Conservation (phyloP, 169 alveolate species). For the Besnoitia besnoiti region DNA sequence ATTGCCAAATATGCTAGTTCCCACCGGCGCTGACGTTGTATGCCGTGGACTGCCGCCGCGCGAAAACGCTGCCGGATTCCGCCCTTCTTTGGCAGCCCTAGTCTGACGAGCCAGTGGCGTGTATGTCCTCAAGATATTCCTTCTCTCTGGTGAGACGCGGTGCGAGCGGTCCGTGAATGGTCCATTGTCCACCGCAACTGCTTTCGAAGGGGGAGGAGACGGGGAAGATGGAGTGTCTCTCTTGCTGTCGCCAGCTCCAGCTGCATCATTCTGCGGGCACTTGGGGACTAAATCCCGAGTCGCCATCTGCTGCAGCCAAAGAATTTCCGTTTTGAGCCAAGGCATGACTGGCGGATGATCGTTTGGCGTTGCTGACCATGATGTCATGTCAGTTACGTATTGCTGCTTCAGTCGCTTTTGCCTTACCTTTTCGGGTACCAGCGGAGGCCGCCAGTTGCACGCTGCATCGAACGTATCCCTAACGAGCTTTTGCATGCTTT, state of each 20-base stretch:
- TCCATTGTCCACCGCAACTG: neutral
- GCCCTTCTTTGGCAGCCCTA: neutral
- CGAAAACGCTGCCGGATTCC: neutral
- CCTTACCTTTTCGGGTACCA: slow-evolving; percentile 4
- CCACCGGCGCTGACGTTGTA: neutral
- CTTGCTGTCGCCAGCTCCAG: neutral
- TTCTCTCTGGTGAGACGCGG: neutral
- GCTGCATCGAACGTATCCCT: slow-evolving; percentile 31
- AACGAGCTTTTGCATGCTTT: neutral
- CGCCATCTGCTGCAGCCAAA: slow-evolving; percentile 12
- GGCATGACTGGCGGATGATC: neutral
- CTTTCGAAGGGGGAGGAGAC: neutral
- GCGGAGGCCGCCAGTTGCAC: slow-evolving; percentile 1
- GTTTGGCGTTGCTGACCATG: neutral
- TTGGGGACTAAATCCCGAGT: neutral
- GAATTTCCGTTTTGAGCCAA: neutral
- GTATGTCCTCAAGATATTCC: neutral
- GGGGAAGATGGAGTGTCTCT: neutral
- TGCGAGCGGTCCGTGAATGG: neutral
- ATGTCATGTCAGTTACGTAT: slow-evolving; percentile 15
- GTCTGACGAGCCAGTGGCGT: neutral
- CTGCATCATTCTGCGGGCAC: neutral
- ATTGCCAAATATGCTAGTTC: neutral
- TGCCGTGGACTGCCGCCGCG: neutral
- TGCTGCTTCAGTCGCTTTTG: slow-evolving; percentile 2